Evolutionary conservation across 306 rosid genomes (phyloP).

Genomic region (Cicer pinnatifidum): DNA sequence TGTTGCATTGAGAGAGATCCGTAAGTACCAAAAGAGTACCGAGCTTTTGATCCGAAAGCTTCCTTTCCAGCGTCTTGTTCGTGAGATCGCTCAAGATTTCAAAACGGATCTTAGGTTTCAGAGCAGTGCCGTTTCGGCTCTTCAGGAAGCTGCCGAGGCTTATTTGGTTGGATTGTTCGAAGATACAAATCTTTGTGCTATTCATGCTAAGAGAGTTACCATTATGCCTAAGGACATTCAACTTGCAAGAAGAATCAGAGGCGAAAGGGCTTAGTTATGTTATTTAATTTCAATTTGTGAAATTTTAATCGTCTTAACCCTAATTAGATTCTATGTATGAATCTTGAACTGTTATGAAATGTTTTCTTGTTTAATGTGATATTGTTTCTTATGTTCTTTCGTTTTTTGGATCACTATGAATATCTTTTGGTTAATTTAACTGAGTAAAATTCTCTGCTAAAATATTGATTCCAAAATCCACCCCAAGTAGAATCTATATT

Average conservation of each 20-base stretch:
- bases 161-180: conserved; percentile 51
- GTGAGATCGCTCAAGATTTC: conserved; percentile 56
- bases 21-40: conserved; percentile 54
- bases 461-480: too few species aligned
- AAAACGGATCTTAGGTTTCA: conserved; percentile 53
- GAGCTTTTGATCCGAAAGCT: conserved; percentile 50
- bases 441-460: too few species aligned
- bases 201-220: conserved; percentile 52
- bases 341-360: too few species aligned
- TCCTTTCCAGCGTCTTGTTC: conserved; percentile 54
- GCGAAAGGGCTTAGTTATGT: conserved; percentile 48
- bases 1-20: conserved; percentile 52
- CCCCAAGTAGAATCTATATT: too few species aligned
- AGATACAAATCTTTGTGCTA: conserved; percentile 50
- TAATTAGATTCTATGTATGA: neutral
- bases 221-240: conserved; percentile 59
- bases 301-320: neutral
- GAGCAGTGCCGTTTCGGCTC: conserved; percentile 51
- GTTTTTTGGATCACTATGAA: too few species aligned
- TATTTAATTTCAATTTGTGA: neutral
- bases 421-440: too few species aligned
- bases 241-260: conserved; percentile 52
- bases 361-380: too few species aligned
- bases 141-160: conserved; percentile 50
- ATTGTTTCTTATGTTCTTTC: too few species aligned